Base-by-base conservation (phyloP, 805 yeast species). In the Blastobotrys americana region DNA sequence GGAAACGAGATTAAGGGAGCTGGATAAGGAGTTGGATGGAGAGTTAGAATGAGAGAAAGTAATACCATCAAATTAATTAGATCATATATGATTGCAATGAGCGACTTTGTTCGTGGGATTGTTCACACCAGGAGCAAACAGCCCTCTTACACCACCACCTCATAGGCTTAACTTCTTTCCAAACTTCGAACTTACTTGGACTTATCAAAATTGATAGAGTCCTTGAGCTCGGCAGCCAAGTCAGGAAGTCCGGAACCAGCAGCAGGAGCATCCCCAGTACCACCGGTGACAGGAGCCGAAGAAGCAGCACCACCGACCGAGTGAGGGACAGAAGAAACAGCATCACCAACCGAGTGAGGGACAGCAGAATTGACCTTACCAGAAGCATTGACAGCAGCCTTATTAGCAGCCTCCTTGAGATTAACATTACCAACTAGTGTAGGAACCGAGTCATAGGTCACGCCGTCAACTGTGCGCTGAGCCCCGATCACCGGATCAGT, bases 391-490 rank as follows among this genome's bases (percentile, higher is more conserved):
- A 15, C 19, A 22, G 38, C 38, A 8, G 38, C 38, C 38, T 35
- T 35, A 22, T 22, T 35, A 22, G 38, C 16, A 17, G 39, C 48
- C 38, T 49, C 50, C 50, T 56, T 56, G 21, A 60, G 48, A 36
- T 58, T 53, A 27, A 61, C 58, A 34, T 52, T 57, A 39, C 67
- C 67, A 22, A 49, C 52, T 6, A 62, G 52, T 9, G 65, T 54
- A 38, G 67, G 67, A 8, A 61, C 66, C 16, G 54, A 36, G 45
- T 57, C 59, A 49, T 41, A 54, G 35, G 46, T 34, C 47, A 54
- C 44, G 18, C 48, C 47, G 16, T 52, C 57, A 37, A 42, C 13
- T 35, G 42, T 41, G 41, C 47, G 34, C 48, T 47, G 33, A 38
- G 46, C 39, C 15, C 39, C 44, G 39, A 39, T 23, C 42, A 41